A percentile compares a stretch with the other conserved stretches of the same genome.
Evolutionary conservation across 2,329 filamentous ascomycete genomes (phyloP).

Genomic region (Chalaropsis thielavioides): DNA sequence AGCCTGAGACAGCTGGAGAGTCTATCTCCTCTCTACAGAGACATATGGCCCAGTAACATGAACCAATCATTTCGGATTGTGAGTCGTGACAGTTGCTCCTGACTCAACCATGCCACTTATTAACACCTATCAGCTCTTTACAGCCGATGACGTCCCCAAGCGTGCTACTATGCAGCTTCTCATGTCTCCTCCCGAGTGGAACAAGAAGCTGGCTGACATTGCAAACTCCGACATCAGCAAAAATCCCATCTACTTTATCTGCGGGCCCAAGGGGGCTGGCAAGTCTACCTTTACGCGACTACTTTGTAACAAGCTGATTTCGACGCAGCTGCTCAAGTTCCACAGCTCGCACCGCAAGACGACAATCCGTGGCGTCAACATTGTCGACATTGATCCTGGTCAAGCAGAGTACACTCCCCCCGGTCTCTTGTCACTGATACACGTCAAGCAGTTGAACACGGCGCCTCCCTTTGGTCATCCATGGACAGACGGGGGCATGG

Average conservation of each 20-base stretch:
- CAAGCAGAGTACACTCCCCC: slow-evolving; percentile 61
- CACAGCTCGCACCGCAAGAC: slow-evolving; percentile 15
- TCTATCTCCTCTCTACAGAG: slow-evolving; percentile 51
- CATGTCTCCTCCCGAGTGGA: slow-evolving; percentile 44
- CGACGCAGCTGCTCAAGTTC: slow-evolving; percentile 25
- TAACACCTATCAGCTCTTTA: slow-evolving; percentile 34
- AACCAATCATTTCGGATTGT: slow-evolving; percentile 37
- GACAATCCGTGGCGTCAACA: slow-evolving; percentile 28
- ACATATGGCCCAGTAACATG: slow-evolving; percentile 45
- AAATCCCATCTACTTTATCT: slow-evolving; percentile 39
- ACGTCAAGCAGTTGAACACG: slow-evolving; percentile 46
- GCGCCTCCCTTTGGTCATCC: slow-evolving; percentile 53
- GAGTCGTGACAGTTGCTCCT: slow-evolving; percentile 18
- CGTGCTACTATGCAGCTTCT: slow-evolving; percentile 38
- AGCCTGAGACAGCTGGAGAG: slow-evolving; percentile 39
- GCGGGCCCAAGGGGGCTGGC: slow-evolving; percentile 56
- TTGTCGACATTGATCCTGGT: slow-evolving; percentile 65
- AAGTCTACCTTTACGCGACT: slow-evolving; percentile 62
- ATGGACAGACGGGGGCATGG: slow-evolving; percentile 20
- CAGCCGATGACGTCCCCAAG: slow-evolving; percentile 38
- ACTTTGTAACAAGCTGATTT: slow-evolving; percentile 52
- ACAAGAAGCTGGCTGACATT: slow-evolving; percentile 37
- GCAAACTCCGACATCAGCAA: slow-evolving; percentile 24
- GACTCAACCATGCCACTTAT: slow-evolving; percentile 11
- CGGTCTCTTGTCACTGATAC: slow-evolving; percentile 54